These are phyloP conservation scores for Solanum corneliomulleri DNA, from an alignment of 257 asterid species.

Conservation along the genomic window DNA sequence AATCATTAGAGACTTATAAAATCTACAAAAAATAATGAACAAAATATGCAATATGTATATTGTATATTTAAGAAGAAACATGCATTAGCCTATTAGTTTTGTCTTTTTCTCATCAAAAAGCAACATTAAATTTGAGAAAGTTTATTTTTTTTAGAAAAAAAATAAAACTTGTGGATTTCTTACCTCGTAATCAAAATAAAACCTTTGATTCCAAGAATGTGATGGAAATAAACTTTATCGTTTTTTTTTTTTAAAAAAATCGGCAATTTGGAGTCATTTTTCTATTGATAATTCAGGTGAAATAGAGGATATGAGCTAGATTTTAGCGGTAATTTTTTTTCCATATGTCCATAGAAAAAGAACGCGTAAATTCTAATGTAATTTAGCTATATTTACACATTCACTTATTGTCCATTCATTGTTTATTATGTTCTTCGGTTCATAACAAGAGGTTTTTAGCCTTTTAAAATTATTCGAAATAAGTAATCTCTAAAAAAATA, in stretches of 20 bases:
- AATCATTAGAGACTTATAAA: neutral
- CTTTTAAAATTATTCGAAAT: no score
- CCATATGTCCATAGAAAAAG: neutral
- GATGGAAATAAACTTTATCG: neutral
- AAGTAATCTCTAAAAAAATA: no score
- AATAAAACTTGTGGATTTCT: neutral
- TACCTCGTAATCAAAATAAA: neutral
- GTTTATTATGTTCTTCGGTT: neutral
- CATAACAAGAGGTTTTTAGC: neutral
- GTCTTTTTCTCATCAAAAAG: neutral
- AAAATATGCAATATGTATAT: no score
- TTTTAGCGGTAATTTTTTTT: neutral
- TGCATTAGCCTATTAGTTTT: neutral
- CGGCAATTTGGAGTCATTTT: neutral
- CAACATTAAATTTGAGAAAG: neutral
- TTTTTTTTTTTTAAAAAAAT: neutral
- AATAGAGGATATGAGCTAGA: neutral
- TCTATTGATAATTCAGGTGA: neutral
- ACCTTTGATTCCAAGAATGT: neutral
- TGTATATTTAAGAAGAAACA: neutral
- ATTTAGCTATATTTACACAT: neutral
- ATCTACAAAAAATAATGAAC: neutral
- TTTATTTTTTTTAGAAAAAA: no score
- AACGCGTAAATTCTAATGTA: neutral
- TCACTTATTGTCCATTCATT: neutral